A percentile compares a stretch with the other conserved stretches of the same genome.
Conservation (phyloP, 345 rosid genomes). For the Capsella bursapastoris region DNA sequence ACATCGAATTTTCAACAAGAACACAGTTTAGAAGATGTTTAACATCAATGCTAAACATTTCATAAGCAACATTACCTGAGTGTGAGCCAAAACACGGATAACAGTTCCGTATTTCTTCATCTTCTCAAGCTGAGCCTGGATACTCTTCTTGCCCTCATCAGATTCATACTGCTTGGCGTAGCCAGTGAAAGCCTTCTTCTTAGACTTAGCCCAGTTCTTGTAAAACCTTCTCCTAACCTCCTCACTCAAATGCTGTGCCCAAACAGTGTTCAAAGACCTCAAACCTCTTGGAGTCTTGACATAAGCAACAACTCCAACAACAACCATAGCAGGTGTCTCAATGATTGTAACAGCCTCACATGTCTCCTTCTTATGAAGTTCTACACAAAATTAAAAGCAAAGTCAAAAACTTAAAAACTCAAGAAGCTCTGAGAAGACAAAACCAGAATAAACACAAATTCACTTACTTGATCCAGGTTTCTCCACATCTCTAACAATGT, state of each 20-base stretch:
- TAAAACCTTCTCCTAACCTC: slow-evolving; percentile 85
- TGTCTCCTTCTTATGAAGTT: slow-evolving; percentile 96
- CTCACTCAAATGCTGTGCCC: slow-evolving; percentile 95
- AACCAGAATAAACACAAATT: not conserved
- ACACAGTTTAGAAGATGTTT: not conserved
- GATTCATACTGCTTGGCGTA: slow-evolving; percentile 65
- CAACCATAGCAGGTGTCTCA: slow-evolving; percentile 86
- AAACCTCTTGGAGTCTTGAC: slow-evolving; percentile 82
- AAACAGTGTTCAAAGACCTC: slow-evolving; percentile 75
- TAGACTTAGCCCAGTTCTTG: slow-evolving; percentile 89
- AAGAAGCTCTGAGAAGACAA: not conserved
- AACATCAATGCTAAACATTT: not conserved
- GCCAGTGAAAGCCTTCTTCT: slow-evolving; percentile 88
- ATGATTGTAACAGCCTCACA: slow-evolving; percentile 86
- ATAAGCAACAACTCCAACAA: slow-evolving; percentile 90
- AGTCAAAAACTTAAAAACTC: not conserved
- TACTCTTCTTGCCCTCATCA: slow-evolving; percentile 69
- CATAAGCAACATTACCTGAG: slow-evolving; percentile 52
- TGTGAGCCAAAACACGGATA: slow-evolving; percentile 82
- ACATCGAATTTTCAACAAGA: not conserved
- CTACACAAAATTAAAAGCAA: slow-evolving; percentile 34
- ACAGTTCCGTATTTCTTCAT: slow-evolving; percentile 77
- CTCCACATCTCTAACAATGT: slow-evolving; percentile 86
- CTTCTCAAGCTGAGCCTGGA: slow-evolving; percentile 72
- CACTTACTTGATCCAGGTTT: slow-evolving; percentile 89